Conservation (phyloP, 768 basidiomycete species). For the Trametes gibbosa region DNA sequence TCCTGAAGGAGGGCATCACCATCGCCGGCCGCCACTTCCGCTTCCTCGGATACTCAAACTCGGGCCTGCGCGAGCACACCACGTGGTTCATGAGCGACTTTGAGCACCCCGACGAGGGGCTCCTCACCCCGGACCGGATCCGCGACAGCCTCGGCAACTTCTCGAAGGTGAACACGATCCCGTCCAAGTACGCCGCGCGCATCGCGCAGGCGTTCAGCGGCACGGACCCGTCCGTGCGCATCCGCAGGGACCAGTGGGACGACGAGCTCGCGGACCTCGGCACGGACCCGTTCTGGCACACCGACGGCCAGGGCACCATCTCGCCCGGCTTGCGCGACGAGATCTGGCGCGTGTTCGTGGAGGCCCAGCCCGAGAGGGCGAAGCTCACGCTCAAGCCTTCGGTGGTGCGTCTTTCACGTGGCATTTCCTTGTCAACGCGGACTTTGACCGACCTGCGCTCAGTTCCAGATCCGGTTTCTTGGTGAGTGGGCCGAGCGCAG, state of each 20-base stretch:
- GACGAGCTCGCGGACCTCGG: slow-evolving; percentile 52
- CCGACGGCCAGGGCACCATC: slow-evolving; percentile 81
- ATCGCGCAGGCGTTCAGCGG: slow-evolving; percentile 82
- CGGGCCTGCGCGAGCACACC: slow-evolving; percentile 21
- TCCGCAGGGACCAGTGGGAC: slow-evolving; percentile 58
- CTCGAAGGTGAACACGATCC: slow-evolving; percentile 36
- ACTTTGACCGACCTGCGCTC: background rate
- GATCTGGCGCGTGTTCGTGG: slow-evolving; percentile 57
- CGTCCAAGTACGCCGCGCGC: slow-evolving; percentile 80
- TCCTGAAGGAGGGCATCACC: slow-evolving; percentile 19
- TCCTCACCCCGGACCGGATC: slow-evolving; percentile 46
- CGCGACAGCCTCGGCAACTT: slow-evolving; percentile 69
- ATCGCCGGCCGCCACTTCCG: slow-evolving; percentile 22
- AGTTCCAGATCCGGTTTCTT: slow-evolving; percentile 79
- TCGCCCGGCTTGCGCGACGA: slow-evolving; percentile 50
- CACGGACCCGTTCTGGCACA: slow-evolving; percentile 44
- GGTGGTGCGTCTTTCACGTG: slow-evolving; percentile 44
- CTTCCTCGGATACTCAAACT: slow-evolving; percentile 22
- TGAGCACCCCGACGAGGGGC: slow-evolving; percentile 11
- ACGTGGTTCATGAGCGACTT: slow-evolving; percentile 25
- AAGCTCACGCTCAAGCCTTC: slow-evolving; percentile 47
- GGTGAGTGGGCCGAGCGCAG: slow-evolving; percentile 33
- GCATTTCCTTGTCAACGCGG: slow-evolving; percentile 7
- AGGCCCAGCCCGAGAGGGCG: slow-evolving; percentile 34
- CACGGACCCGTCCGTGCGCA: slow-evolving; percentile 67